These are phyloP conservation scores for Penicillium sp. DNA, from an alignment of 2,329 filamentous ascomycete genomes.

Conservation along the genomic window DNA sequence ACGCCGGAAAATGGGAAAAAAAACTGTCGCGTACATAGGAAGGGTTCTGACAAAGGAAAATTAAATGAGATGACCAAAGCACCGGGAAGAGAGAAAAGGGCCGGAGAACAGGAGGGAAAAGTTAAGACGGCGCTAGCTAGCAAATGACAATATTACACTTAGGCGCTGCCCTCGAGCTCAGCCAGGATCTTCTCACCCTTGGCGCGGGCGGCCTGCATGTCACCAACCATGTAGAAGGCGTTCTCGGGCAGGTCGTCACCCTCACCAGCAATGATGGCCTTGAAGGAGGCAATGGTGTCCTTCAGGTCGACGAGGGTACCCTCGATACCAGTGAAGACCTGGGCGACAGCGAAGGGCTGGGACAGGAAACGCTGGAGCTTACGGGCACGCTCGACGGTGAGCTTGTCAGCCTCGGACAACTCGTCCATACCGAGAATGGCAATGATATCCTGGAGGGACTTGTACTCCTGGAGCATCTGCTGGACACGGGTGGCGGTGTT, in stretches of 20 bases:
- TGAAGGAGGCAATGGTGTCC: conserved; percentile 97
- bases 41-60: conserved; percentile 29
- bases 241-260: conserved; percentile 93
- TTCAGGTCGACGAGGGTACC: conserved; percentile 96
- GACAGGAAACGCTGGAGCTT: conserved; percentile 99
- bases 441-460: conserved; percentile 99
- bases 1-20: conserved; percentile 40
- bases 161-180: conserved; percentile 70
- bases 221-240: conserved; percentile 97
- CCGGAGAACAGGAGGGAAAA: conserved; percentile 15
- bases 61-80: conserved; percentile 9
- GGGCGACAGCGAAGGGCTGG: conserved; percentile 93
- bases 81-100: conserved; percentile 8
- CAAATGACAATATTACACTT: conserved; percentile 47
- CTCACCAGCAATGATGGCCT: conserved; percentile 93
- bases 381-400: conserved; percentile 99
- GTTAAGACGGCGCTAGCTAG: conserved; percentile 36
- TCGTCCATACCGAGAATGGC: conserved; percentile 99
- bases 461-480: conserved; percentile 99
- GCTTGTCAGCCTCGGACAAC: conserved; percentile 97
- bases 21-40: conserved; percentile 18
- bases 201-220: conserved; percentile 84
- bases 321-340: conserved; percentile 78
- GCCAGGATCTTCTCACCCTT: conserved; percentile 99
- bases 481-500: conserved; percentile 90